A percentile compares a stretch with the other conserved stretches of the same genome.
phyloP scores from a whole-genome alignment of 768 basidiomycete species.

The Saitozyma podzolica region DNA sequence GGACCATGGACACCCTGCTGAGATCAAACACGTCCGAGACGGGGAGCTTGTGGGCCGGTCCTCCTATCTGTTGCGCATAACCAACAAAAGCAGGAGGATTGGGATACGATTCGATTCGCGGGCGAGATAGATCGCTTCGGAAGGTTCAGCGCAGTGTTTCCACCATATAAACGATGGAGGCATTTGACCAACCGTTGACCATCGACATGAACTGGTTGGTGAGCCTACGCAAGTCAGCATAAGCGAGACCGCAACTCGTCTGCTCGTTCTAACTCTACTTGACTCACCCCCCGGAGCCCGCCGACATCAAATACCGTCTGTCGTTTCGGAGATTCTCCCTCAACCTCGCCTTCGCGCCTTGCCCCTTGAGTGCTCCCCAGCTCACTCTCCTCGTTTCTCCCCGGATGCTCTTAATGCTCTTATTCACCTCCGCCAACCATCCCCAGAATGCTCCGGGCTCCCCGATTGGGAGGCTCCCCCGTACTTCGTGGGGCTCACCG shows the following conservation, averaged over 20 bases:
- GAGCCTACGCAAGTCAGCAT: not conserved
- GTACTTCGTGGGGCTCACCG: too few relatives aligned
- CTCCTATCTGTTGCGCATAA: slow-evolving; percentile 3
- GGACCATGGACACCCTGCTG: slow-evolving; percentile 2
- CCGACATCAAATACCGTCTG: slow-evolving; percentile 5
- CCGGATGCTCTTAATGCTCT: not conserved
- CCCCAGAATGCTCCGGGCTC: too few relatives aligned
- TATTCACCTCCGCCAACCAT: too few relatives aligned
- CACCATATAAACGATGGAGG: too few relatives aligned
- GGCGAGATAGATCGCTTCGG: slow-evolving; percentile 8
- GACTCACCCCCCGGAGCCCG: not conserved
- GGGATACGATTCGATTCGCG: slow-evolving; percentile 7
- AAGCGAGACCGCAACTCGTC: not conserved
- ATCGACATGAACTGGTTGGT: slow-evolving; percentile 13
- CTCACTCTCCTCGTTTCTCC: not conserved
- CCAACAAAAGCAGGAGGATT: slow-evolving; percentile 8
- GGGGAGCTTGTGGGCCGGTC: not conserved
- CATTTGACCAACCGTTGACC: slow-evolving; percentile 5
- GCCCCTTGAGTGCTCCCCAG: slow-evolving; percentile 1
- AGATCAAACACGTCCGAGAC: slow-evolving; percentile 16
- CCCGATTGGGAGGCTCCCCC: too few relatives aligned
- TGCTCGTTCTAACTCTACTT: too few relatives aligned
- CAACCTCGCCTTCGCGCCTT: slow-evolving; percentile 13
- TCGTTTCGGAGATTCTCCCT: slow-evolving; percentile 8
- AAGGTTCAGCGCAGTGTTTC: not conserved